Percentiles rank a stretch among this genome's conserved stretches.
Evolutionary conservation across 2,329 filamentous ascomycete species (phyloP).

Genomic region (Ophiosphaerella narmari): DNA sequence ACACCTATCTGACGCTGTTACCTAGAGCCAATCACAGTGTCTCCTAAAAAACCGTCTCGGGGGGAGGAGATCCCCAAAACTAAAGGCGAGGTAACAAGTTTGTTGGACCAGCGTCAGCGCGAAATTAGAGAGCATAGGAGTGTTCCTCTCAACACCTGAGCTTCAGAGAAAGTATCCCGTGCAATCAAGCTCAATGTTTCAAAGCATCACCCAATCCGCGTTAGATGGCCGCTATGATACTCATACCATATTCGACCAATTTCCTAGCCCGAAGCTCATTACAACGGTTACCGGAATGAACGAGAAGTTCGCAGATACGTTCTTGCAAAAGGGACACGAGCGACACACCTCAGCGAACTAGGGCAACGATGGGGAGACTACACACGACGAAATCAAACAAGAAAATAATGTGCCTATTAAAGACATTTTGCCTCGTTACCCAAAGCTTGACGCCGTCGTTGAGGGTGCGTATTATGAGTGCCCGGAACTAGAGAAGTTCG

Average conservation of each 20-base stretch:
- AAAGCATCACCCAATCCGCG: slow-evolving; percentile 7
- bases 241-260: slow-evolving; percentile 4
- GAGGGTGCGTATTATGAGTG: slow-evolving; percentile 5
- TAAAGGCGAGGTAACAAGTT: slow-evolving; percentile 11
- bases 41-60: slow-evolving; percentile 48
- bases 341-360: slow-evolving; percentile 1
- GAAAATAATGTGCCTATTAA: neutral
- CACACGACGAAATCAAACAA: neutral
- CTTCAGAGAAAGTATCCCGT: slow-evolving; percentile 12
- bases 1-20: slow-evolving; percentile 9
- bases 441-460: slow-evolving; percentile 11
- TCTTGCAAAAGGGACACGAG: slow-evolving; percentile 10
- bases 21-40: slow-evolving; percentile 3
- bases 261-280: slow-evolving; percentile 8
- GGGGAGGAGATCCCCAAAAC: slow-evolving; percentile 54
- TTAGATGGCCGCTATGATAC: slow-evolving; percentile 10
- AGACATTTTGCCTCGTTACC: neutral
- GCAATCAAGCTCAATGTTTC: slow-evolving; percentile 4
- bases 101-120: neutral
- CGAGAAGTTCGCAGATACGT: slow-evolving; percentile 7
- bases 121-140: slow-evolving; percentile 12
- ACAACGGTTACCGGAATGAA: slow-evolving; percentile 12
- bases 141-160: slow-evolving; percentile 1
- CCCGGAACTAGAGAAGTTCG: slow-evolving; percentile 3
- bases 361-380: slow-evolving; percentile 1